Evolutionary conservation across 2,329 filamentous ascomycete species (phyloP), one percentile per base, ranked within the genome.

Genomic region (Pyrenochaeta sp.): DNA sequence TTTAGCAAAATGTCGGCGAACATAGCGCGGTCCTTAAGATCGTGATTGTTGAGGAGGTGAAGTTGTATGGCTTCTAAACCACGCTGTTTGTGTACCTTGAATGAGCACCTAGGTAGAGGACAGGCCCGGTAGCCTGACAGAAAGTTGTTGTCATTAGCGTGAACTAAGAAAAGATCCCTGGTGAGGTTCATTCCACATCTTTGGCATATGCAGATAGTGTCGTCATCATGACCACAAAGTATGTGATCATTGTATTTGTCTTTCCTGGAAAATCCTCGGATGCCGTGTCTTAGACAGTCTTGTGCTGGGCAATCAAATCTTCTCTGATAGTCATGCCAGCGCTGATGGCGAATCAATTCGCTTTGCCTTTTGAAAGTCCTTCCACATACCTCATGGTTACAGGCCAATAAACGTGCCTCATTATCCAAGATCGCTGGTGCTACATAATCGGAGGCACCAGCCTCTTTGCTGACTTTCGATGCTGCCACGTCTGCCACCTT

Each of bases 201-300:
- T n/a, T n/a, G 10, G 21, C 62, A 65, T 2, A 20, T 4, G 37
- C 60, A 57, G 2, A 50, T 14, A 1, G 45, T 41, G 2, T 61
- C 56, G 1, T 41, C 20, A 9, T 61, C 54, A 40, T 63, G 60
- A 7, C 60, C 62, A 1, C 32, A 31, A 11, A 59, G 37, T 3
- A 63, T 49, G 18, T 65, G 62, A 30, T 61, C 56, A 2, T 33
- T 45, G 2, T 57, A 47, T 29, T 65, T 63, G 36, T 65, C 60
- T n/a, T n/a, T 18, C 5, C 60, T 45, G 10, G 21, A 29, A 31
- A 63, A 65, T 1, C 36, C 51, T 18, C 31, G 35, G 6, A n/a
- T 20, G 9, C 53, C 56, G 7, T 10, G 11, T 1, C 53, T 45
- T 7, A 20, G 15, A 31, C 57, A 64, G 7, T 21, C 32, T 14